Evolutionary conservation across 139 green algal genomes (phyloP), one percentile per base, ranked within the genome.

Genomic region (Desmodesmus armatus): DNA sequence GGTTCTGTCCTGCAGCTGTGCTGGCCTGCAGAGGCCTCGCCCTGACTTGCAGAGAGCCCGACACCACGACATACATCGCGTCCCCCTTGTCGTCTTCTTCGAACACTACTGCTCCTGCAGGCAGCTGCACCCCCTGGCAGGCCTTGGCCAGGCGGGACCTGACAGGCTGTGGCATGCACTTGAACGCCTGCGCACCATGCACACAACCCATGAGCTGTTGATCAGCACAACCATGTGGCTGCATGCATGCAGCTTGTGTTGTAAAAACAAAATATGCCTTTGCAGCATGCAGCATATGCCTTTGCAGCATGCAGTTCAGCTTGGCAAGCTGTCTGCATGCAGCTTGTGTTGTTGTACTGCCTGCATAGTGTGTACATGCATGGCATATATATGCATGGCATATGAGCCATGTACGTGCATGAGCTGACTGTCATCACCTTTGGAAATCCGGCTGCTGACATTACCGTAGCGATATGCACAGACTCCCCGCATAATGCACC

Each of bases 31-130:
- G 49, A 51, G 80, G 66, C 65, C 55, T 33, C 0, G 88, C 88
- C 5, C 88, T 44, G 2, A 90, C 77, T 0, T 75, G 39, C 72
- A 76, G 88, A 43, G 41, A 17, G 27, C 88, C 88, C 7, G 79
- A 47, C 65, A 89, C 25, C n/a, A 91, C 70, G 25, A 89, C 73
- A 53, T 71, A 89, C 84, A 67, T 53, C 13, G 82, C 44, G 39
- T 67, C 43, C 27, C 76, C 76, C 13, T 71, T 82, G n/a, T 85
- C 23, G 35, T 86, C 87, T 62, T 90, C 82, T 37, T 86, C 73
- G 55, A 84, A 88, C 29, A 90, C 33, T 19, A 88, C 69, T 9
- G 47, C 39, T 39, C 83, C 78, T 19, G 63, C 25, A 15, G 87
- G 78, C 5, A 88, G 77, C 2, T 40, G 33, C 29, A 87, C 47